Conservation (phyloP, 768 basidiomycete species). For the Lactifluus pinguis region DNA sequence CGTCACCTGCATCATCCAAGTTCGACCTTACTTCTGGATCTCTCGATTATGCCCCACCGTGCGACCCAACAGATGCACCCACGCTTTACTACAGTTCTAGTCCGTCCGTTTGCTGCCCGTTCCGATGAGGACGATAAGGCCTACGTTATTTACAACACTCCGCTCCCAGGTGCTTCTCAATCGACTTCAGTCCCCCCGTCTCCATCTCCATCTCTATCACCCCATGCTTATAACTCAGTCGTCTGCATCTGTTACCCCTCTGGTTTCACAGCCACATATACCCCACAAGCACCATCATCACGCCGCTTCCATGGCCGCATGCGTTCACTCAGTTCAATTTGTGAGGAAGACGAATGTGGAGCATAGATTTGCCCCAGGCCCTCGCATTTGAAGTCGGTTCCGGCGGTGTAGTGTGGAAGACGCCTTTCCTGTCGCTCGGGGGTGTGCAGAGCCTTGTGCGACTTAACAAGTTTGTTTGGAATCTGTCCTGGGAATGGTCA, state of each 20-base stretch:
- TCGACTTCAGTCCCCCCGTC: neutral
- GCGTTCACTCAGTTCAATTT: constrained; percentile 19
- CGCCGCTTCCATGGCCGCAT: constrained; percentile 17
- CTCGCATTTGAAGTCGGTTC: no score
- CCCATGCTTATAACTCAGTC: neutral
- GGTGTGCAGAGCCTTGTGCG: no score
- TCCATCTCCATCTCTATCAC: constrained; percentile 4
- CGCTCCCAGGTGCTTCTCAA: constrained; percentile 5
- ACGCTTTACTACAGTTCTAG: constrained; percentile 12
- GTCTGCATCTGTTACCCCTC: constrained; percentile 2
- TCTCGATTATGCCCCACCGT: constrained; percentile 5
- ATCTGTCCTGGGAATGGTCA: no score
- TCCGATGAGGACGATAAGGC: constrained; percentile 17
- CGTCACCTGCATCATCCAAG: neutral
- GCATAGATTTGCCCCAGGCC: neutral
- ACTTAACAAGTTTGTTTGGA: no score
- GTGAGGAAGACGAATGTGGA: constrained; percentile 17
- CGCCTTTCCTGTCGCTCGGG: no score
- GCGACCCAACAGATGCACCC: constrained; percentile 10
- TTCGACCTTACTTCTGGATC: neutral
- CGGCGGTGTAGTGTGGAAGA: no score
- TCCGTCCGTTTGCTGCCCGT: neutral
- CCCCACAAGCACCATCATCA: constrained; percentile 8
- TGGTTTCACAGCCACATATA: constrained; percentile 6
- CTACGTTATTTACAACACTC: constrained; percentile 20